Evolutionary conservation across 306 rosid species (phyloP).

Genomic region (Senna siamea): DNA sequence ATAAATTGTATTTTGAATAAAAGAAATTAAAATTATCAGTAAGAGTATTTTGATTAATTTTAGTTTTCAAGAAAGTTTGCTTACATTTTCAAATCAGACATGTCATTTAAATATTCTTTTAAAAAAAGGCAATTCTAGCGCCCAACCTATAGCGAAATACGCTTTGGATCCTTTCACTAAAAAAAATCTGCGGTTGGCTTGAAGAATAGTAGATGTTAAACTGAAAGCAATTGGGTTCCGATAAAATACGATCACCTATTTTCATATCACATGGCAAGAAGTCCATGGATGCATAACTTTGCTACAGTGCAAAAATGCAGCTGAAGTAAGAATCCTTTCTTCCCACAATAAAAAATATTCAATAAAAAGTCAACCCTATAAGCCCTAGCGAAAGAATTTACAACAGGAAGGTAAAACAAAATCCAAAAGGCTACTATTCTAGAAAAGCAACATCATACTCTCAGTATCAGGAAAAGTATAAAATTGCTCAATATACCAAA

Average conservation of each 20-base stretch:
- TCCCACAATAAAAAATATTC: not conserved
- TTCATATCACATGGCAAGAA: not conserved
- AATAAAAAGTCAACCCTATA: conserved; percentile 3
- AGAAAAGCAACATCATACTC: conserved; percentile 19
- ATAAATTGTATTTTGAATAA: no score
- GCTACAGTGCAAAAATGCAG: not conserved
- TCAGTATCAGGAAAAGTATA: not conserved
- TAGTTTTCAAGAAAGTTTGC: no score
- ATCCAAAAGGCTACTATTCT: conserved; percentile 24
- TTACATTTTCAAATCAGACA: no score
- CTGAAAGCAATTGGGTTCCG: not conserved
- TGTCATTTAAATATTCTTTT: no score
- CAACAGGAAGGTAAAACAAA: not conserved
- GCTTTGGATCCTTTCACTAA: conserved; percentile 11
- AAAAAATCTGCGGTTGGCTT: not conserved
- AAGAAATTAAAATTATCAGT: no score
- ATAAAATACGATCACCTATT: not conserved
- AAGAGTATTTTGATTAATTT: no score
- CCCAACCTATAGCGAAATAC: not conserved
- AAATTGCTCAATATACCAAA: conserved; percentile 21
- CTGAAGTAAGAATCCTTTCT: not conserved
- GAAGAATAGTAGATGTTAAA: not conserved
- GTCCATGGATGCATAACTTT: not conserved
- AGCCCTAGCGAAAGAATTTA: conserved; percentile 16
- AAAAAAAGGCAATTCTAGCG: not conserved